Base-by-base conservation (phyloP, 1,284 basidiomycete species). In the Ustilago cynodontis region DNA sequence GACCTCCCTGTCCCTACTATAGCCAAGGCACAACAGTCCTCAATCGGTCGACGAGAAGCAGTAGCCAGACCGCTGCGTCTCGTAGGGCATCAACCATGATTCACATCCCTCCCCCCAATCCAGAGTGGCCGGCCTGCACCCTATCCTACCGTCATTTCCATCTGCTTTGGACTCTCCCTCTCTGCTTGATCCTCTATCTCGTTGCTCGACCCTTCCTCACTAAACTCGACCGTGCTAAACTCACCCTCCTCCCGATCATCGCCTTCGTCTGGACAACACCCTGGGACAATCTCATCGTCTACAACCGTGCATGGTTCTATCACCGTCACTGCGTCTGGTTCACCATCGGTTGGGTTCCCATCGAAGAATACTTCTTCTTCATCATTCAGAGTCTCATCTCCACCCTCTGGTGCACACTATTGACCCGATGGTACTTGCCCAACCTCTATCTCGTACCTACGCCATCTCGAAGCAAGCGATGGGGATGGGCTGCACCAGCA, bases 341-440 rank as follows among this genome's bases (percentile, higher is more conserved):
- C 57, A 74, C 71, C 43, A 58, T 83, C 58, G 81, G 80, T 54
- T 76, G 76, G 28, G 79, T 82, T 2, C 80, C 80, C 39, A 65
- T 82, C 29, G 82, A 83, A 55, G 82, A 82, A 52, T 83, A 83
- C 77, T 80, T 79, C 28, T 83, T 82, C 67, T 82, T 83, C 59
- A 64, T 82, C 71, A 71, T 82, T 45, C 82, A 83, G 65, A 81
- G 80, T 31, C 66, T 83, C 60, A 75, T 80, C 37, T 78, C 80
- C 13, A 80, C 77, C 2, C 69, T 83, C n/a, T 65, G 80, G 62
- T 77, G 78, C 50, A 78, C 68, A 9, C 66, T 81, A 13, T 24
- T 79, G 41, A 82, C 80, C n/a, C 65, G 82, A 20, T 83, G 82
- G 82, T 22, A 65, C 8, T 52, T 78, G 28, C 79, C 79, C 16